phyloP scores from a whole-genome alignment of 352 stramenopile species.

The Hyaloperonospora brassicae region DNA sequence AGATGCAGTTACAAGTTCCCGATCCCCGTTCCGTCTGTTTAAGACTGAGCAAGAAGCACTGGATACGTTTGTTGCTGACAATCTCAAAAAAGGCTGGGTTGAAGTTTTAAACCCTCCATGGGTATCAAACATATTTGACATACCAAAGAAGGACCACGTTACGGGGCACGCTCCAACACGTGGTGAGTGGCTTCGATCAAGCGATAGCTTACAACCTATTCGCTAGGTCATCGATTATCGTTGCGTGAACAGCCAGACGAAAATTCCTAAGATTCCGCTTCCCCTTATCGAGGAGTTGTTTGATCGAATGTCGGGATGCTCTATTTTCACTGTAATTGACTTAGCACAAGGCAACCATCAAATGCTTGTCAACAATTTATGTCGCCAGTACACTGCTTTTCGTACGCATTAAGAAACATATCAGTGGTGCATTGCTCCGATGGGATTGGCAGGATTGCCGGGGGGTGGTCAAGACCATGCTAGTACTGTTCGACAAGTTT shows the following conservation, averaged over 20 bases:
- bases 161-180: background rate
- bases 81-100: slow-evolving; percentile 3
- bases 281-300: slow-evolving; percentile 14
- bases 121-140: slow-evolving; percentile 17
- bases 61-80: slow-evolving; percentile 5
- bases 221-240: slow-evolving; percentile 16
- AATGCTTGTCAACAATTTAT: slow-evolving; percentile 9
- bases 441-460: background rate
- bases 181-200: background rate
- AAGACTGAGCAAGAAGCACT: slow-evolving; percentile 8
- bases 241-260: slow-evolving; percentile 11
- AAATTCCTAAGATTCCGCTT: slow-evolving; percentile 8
- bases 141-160: slow-evolving; percentile 4
- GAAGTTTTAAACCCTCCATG: slow-evolving; percentile 7
- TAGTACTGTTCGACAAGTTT: background rate
- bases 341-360: slow-evolving; percentile 29
- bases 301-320: slow-evolving; percentile 3
- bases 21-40: background rate
- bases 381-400: slow-evolving; percentile 26
- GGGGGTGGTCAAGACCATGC: background rate
- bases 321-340: slow-evolving; percentile 17
- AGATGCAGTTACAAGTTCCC: background rate
- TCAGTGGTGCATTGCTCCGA: background rate
- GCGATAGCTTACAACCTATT: background rate
- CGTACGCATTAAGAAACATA: slow-evolving; percentile 25